Conservation (phyloP, 2,329 filamentous ascomycete species). For the Sporothrix inflata region DNA sequence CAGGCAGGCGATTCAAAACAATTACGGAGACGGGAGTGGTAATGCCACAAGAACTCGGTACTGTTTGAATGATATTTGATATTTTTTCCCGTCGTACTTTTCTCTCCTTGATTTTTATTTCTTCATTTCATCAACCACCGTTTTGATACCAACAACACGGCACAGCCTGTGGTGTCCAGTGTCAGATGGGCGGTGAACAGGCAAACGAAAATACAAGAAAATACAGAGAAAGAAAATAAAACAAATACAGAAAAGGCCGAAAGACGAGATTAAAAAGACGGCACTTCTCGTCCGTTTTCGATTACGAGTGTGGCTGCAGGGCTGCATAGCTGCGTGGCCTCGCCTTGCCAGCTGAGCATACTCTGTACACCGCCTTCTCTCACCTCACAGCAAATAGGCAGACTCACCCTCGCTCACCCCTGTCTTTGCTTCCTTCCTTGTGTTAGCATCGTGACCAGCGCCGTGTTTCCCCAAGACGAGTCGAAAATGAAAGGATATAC, state of each 20-base stretch:
- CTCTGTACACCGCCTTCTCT: not conserved
- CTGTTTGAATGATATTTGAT: too few species aligned
- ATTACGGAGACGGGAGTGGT: not conserved
- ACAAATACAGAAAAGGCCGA: not conserved
- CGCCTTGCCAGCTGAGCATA: not conserved
- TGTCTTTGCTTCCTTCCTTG: conserved; percentile 16
- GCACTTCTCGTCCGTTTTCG: not conserved
- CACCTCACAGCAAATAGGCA: not conserved
- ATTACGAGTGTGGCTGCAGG: conserved; percentile 17
- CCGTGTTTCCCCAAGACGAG: not conserved
- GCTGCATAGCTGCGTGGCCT: not conserved
- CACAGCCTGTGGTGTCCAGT: not conserved
- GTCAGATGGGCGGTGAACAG: not conserved
- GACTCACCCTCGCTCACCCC: not conserved
- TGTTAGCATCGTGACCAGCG: conserved; percentile 17
- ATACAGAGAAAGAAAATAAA: not conserved
- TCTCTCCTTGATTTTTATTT: not conserved
- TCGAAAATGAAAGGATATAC: not conserved
- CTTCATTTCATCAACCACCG: not conserved
- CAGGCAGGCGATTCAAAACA: not conserved
- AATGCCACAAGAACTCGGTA: not conserved
- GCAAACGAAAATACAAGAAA: not conserved
- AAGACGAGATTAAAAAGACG: not conserved
- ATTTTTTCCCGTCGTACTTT: too few species aligned
- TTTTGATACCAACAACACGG: not conserved